Evolutionary conservation across 805 yeast genomes (phyloP), one percentile per base, ranked within the genome.

Genomic region (Candida arabinofermentans): DNA sequence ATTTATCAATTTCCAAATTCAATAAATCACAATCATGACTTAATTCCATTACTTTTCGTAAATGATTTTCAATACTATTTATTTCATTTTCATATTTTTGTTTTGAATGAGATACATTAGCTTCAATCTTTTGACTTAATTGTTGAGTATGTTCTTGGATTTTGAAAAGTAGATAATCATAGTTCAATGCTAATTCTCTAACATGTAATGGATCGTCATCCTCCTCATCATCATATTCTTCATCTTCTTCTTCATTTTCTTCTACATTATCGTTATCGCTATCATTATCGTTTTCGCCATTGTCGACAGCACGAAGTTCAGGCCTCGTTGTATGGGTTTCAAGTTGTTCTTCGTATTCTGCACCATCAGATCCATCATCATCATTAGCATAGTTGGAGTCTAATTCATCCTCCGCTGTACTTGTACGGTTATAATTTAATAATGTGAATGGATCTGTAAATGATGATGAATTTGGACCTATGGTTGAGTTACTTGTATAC

Each of bases 131-230:
- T 27, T 59, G 58, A 10, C 64, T 50, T n/a, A 65, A 58, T 2
- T 67, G 62, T 18, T 70, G 61, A 6, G 83, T 70, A 40, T 72
- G 70, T 46, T 79, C 85, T 35, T 72, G 71, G 38, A 85, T 80
- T 55, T 76, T 78, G 62, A 67, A 81, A 56, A 83, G 57, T 30
- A 85, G 59, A 50, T 82, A 81, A 51, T 85, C 91, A 55, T 75
- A 83, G 40, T 72, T 74, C 19, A 81, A 65, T 0, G 85, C 76
- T 33, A 85, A 62, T 42, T 74, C 70, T 50, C 77, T 74, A 14
- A 84, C 70, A 10, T 80, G 76, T 21, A 84, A 62, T 1, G 88
- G 87, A 59, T 84, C 90, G 19, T 72, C 75, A 4, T 61, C 66
- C 4, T 60, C 64, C 13, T 44, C 50, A 14, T 46, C 44, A 12